Base-by-base conservation (phyloP, 805 yeast species). In the Starmera pachycereana region DNA sequence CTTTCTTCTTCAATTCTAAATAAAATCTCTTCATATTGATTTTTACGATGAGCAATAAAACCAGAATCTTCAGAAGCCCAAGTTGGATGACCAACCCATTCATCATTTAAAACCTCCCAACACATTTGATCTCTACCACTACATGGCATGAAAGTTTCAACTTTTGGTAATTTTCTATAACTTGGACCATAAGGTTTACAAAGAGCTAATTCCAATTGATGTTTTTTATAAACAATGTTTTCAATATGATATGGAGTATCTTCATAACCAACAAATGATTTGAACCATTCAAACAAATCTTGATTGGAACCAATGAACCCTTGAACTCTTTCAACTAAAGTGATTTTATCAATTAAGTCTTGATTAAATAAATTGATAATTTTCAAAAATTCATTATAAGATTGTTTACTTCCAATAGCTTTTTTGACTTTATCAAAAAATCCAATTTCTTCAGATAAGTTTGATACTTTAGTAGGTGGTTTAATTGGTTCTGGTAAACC, bases 11-110 rank as follows among this genome's bases (percentile, higher is more conserved):
- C 98, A 43, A 89, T 86, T 58, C 95, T 81, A 66, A 88, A 89
- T 40, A 92, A 64, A 37, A 92, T 85, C 60, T 92, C 99, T 62
- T 92, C 99, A 58, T 90, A 92, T 64, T 92, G 98, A 58, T 92
- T 92, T 62, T 92, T 92, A 48, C 97, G 77, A 60, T 92, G 99
- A n/a, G 98, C 96, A 57, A 92, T 89, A 53, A 90, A 92, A 0
- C 98, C 99, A 11, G 96, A 85, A 60, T 92, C 99, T 60, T 92
- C 99, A 0, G 97, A 90, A 4, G 97, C 98, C 99, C 99, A 92
- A n/a, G 96, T 94, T 18, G 99, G 99, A 62, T 92, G 97, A 7
- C 97, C 96, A 30, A 92, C 97, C 97, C 97, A 92, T 62, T 90
- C 97, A 60, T 92, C 98, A 61, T 92, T 92, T 51, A 92, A 71